Conservation (phyloP, 23 red algal species). For the Gracilaria domingensis region DNA sequence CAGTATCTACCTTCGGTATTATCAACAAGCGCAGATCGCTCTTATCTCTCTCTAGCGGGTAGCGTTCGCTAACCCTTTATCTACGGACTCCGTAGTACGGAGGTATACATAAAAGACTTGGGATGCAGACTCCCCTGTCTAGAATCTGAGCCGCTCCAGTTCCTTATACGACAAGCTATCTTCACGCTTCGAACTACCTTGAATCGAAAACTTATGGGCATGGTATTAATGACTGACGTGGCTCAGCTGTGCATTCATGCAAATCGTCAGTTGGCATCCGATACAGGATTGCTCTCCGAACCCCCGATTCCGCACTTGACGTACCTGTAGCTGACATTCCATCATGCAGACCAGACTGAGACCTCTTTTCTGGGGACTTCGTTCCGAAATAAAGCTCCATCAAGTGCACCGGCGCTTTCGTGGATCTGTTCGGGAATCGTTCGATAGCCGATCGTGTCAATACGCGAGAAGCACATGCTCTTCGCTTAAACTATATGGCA, state of each 20-base stretch:
- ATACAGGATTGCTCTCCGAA: neutral
- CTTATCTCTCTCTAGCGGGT: too few relatives aligned
- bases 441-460: neutral
- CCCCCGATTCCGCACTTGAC: neutral
- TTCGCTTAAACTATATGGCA: neutral
- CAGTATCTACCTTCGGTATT: too few relatives aligned
- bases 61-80: too few relatives aligned
- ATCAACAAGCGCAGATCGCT: too few relatives aligned
- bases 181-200: neutral
- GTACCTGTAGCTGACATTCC: neutral
- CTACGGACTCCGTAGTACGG: too few relatives aligned
- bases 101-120: too few relatives aligned
- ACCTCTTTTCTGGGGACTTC: neutral
- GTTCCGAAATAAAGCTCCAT: neutral
- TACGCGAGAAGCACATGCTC: neutral
- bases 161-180: neutral
- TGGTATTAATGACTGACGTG: neutral
- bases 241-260: neutral
- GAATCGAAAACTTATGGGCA: neutral
- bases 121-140: too few relatives aligned
- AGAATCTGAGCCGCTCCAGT: too few relatives aligned
- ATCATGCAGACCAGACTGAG: constrained; percentile 22
- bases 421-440: neutral
- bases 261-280: neutral
- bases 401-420: neutral